These are phyloP conservation scores for Jacaranda copaia DNA, from an alignment of 257 asterid species.

Conservation along the genomic window DNA sequence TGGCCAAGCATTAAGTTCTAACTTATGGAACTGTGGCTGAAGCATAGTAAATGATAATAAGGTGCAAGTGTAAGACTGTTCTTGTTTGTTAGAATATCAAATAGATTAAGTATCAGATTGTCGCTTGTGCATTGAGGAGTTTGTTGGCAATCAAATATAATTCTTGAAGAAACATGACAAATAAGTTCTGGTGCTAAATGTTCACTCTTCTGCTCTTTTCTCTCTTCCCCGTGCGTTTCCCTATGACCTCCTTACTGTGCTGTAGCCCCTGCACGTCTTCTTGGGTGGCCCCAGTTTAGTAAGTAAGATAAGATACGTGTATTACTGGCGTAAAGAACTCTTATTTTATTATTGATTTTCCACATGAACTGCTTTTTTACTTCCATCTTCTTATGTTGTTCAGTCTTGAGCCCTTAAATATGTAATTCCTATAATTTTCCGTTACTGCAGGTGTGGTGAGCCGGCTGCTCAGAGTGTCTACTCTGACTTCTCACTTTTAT, in stretches of 20 bases:
- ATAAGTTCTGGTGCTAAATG: not conserved
- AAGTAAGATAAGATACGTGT: not conserved
- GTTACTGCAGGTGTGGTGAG: conserved; percentile 75
- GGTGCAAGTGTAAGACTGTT: not conserved
- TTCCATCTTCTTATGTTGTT: not conserved
- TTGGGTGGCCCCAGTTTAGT: not conserved
- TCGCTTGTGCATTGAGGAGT: not conserved
- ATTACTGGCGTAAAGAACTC: not conserved
- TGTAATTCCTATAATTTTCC: conserved; percentile 21
- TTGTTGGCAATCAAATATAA: not conserved
- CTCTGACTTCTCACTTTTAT: conserved; percentile 69
- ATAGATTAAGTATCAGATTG: too few relatives aligned
- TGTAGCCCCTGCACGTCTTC: too few relatives aligned
- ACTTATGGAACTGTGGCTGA: not conserved
- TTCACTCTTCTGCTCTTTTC: too few relatives aligned
- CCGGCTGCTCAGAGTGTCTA: conserved; percentile 78
- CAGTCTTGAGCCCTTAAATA: not conserved
- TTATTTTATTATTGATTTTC: not conserved
- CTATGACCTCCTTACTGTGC: too few relatives aligned
- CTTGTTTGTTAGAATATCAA: not conserved
- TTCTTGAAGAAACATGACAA: not conserved
- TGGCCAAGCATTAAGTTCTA: not conserved
- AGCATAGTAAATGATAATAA: not conserved
- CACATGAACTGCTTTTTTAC: not conserved
- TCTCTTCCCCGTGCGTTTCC: too few relatives aligned